Conservation (phyloP, 352 stramenopile genomes). For the Phytophthora europaea region DNA sequence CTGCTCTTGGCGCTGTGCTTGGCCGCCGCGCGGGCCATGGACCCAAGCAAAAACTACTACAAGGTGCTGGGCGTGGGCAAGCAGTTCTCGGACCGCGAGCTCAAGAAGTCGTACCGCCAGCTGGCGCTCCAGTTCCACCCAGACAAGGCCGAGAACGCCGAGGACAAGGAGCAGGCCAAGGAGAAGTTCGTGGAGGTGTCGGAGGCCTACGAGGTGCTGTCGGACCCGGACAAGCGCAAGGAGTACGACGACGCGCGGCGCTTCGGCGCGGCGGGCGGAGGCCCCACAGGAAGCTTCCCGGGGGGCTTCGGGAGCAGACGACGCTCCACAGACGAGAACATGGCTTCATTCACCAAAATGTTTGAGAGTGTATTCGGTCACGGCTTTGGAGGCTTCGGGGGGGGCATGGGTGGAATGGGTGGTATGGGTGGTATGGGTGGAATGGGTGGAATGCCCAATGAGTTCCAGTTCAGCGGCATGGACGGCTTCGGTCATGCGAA, state of each 20-base stretch:
- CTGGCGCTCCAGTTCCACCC: slow-evolving; percentile 80
- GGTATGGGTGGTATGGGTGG: background rate
- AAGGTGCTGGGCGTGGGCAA: slow-evolving; percentile 82
- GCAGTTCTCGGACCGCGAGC: slow-evolving; percentile 76
- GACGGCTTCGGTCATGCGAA: slow-evolving; percentile 75
- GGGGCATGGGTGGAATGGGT: slow-evolving; percentile 27
- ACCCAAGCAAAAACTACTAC: slow-evolving; percentile 86
- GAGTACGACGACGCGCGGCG: slow-evolving; percentile 91
- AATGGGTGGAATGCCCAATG: slow-evolving; percentile 55
- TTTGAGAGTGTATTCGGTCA: slow-evolving; percentile 91
- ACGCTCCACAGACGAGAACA: slow-evolving; percentile 63
- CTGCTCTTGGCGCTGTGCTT: slow-evolving; percentile 10
- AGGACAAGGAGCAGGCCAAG: slow-evolving; percentile 88
- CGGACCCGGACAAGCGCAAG: slow-evolving; percentile 88
- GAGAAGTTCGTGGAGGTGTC: slow-evolving; percentile 94
- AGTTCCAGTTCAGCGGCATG: slow-evolving; percentile 87
- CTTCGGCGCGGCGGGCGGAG: slow-evolving; percentile 26
- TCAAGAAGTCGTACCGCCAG: slow-evolving; percentile 86
- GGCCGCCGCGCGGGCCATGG: slow-evolving; percentile 47
- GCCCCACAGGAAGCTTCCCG: slow-evolving; percentile 12
- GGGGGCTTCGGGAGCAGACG: slow-evolving; percentile 34
- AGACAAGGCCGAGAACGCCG: slow-evolving; percentile 86
- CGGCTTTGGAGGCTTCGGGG: slow-evolving; percentile 49
- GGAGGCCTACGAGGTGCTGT: slow-evolving; percentile 94
- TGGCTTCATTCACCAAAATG: slow-evolving; percentile 88